Percentiles rank a stretch among this genome's conserved stretches.
phyloP scores from a whole-genome alignment of 257 asterid species.

The Solanum chilense region DNA sequence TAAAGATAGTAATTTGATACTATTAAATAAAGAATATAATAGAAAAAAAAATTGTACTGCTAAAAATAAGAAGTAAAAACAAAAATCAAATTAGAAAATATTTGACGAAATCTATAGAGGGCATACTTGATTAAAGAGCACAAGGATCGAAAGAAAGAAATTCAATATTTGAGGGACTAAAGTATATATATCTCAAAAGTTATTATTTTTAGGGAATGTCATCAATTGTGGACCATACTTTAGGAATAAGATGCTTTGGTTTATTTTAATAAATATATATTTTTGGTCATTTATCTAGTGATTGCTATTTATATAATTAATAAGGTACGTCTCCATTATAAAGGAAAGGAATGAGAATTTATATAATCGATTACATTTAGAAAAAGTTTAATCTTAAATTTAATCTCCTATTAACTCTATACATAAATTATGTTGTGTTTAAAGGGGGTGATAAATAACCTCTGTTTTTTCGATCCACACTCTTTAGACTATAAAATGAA shows the following conservation, averaged over 20 bases:
- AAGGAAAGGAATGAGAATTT: background rate
- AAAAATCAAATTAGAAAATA: no score
- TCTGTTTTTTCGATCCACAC: background rate
- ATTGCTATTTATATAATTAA: background rate
- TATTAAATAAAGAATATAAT: no score
- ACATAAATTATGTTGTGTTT: background rate
- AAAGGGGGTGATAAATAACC: background rate
- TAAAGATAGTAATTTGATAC: no score
- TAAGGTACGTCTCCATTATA: background rate
- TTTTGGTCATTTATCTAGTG: background rate
- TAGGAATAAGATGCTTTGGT: background rate
- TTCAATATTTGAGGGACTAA: background rate
- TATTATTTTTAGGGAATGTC: background rate
- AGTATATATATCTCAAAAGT: background rate
- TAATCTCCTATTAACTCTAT: background rate
- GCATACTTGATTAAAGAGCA: background rate
- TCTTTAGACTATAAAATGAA: background rate
- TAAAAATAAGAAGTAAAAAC: no score
- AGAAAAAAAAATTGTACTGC: accelerated
- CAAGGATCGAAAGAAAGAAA: background rate
- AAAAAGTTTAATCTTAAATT: background rate
- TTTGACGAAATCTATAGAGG: background rate
- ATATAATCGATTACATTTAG: background rate
- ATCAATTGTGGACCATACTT: background rate
- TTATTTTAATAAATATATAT: background rate